A percentile compares a stretch with the other conserved stretches of the same genome.
These are phyloP conservation scores for Neurospora sp. DNA, from an alignment of 495 filamentous ascomycete genomes.

Conservation along the genomic window DNA sequence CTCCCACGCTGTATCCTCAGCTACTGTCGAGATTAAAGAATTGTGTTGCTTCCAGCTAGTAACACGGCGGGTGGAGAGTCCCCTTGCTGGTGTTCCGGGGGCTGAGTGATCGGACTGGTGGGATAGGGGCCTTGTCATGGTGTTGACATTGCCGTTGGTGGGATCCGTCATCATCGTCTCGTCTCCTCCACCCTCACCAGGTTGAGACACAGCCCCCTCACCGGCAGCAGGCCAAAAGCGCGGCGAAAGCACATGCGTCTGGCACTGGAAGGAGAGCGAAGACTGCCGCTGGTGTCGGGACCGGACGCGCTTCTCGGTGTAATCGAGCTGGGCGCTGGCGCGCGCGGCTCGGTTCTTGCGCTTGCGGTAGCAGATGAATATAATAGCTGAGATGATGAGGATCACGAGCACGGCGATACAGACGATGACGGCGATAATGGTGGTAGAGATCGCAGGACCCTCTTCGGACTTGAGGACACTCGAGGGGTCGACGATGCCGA, in stretches of 20 bases:
- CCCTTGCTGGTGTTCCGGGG: not conserved
- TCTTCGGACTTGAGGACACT: slow-evolving; percentile 5
- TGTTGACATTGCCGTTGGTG: not conserved
- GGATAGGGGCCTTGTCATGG: not conserved
- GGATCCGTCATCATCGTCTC: not conserved
- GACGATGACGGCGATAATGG: slow-evolving; percentile 31
- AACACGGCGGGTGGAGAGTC: slow-evolving; percentile 3
- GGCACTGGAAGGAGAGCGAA: slow-evolving; percentile 39
- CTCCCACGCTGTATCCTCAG: slow-evolving; percentile 5
- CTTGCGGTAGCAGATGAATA: slow-evolving; percentile 30
- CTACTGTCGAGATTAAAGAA: slow-evolving; percentile 4
- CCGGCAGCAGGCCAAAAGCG: slow-evolving; percentile 24
- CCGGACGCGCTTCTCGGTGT: slow-evolving; percentile 5
- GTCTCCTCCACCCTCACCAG: not conserved
- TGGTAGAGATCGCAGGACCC: slow-evolving; percentile 9
- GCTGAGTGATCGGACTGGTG: not conserved
- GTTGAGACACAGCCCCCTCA: slow-evolving; percentile 1
- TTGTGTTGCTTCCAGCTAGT: slow-evolving; percentile 13
- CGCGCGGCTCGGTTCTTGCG: slow-evolving; percentile 26
- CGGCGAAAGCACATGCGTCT: slow-evolving; percentile 33
- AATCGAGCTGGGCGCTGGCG: slow-evolving; percentile 16
- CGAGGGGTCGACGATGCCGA: slow-evolving; percentile 33
- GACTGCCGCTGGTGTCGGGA: slow-evolving; percentile 25
- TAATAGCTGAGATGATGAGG: slow-evolving; percentile 18
- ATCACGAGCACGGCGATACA: slow-evolving; percentile 24